These are phyloP conservation scores for Verticillium albo-atrum DNA, from an alignment of 2,329 filamentous ascomycete genomes.

Conservation along the genomic window DNA sequence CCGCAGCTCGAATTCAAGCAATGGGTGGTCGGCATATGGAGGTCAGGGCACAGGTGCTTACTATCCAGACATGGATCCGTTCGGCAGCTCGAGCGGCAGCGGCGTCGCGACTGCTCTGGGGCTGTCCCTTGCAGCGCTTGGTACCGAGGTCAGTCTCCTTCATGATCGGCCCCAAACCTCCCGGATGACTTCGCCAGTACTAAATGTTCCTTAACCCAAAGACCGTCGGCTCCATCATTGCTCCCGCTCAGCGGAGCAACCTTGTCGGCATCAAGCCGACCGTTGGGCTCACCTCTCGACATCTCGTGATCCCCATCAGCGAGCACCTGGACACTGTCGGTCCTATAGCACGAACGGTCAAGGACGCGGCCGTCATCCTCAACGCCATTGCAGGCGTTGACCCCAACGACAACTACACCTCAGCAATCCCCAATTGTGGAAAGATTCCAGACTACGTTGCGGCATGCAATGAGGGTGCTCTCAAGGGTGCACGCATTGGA, in stretches of 20 bases:
- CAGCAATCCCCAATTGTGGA: constrained; percentile 55
- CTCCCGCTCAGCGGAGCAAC: constrained; percentile 64
- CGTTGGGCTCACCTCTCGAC: constrained; percentile 66
- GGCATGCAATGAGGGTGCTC: constrained; percentile 37
- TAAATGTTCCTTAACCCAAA: not conserved
- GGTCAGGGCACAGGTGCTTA: constrained; percentile 63
- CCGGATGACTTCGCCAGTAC: not conserved
- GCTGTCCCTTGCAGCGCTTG: too few species aligned
- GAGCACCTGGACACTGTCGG: constrained; percentile 67
- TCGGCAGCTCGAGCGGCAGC: constrained; percentile 63
- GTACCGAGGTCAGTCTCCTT: too few species aligned
- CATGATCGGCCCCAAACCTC: not conserved
- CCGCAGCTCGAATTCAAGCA: constrained; percentile 61
- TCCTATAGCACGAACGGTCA: constrained; percentile 60
- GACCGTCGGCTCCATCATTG: constrained; percentile 61
- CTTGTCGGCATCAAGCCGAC: constrained; percentile 74
- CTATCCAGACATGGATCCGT: constrained; percentile 43
- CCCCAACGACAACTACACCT: constrained; percentile 60
- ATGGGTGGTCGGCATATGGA: constrained; percentile 61
- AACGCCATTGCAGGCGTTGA: constrained; percentile 66
- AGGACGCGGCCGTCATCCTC: constrained; percentile 61
- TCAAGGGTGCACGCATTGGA: constrained; percentile 62
- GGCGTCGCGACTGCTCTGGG: constrained; percentile 63
- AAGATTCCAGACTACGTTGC: too few species aligned
- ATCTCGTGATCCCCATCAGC: constrained; percentile 58